Percentiles rank a stretch among this genome's conserved stretches.
phyloP scores from a whole-genome alignment of 1,139 yeast genomes.

The Hanseniaspora uvarum region DNA sequence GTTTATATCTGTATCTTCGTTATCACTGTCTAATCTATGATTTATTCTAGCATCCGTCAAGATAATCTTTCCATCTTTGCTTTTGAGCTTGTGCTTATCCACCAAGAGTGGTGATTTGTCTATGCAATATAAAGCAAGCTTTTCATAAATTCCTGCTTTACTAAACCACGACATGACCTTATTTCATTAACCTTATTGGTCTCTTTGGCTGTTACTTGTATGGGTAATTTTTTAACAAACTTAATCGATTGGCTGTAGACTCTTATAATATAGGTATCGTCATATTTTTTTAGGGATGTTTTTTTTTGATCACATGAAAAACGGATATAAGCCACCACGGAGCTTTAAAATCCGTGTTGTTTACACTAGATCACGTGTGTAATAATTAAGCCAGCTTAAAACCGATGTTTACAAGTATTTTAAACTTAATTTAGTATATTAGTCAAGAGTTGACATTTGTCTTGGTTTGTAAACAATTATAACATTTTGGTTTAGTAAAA shows the following conservation, averaged over 20 bases:
- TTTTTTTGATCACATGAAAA: not conserved
- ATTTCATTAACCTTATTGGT: slow-evolving; percentile 18
- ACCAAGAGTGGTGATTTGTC: slow-evolving; percentile 16
- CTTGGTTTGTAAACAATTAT: not conserved
- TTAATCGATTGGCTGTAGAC: not conserved
- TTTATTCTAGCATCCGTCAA: slow-evolving; percentile 13
- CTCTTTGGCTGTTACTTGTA: no score
- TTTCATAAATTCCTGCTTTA: slow-evolving; percentile 20
- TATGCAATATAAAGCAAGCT: slow-evolving; percentile 14
- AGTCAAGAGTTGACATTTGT: no score
- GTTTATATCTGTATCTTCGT: not conserved
- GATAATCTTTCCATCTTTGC: slow-evolving; percentile 12
- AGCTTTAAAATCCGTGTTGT: not conserved
- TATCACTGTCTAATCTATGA: not conserved
- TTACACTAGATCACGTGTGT: not conserved
- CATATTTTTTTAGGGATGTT: not conserved
- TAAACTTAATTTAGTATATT: no score
- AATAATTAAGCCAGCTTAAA: not conserved
- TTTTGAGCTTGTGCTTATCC: slow-evolving; percentile 12
- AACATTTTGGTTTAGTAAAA: no score
- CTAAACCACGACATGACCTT: slow-evolving; percentile 49
- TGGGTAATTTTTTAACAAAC: not conserved
- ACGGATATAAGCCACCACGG: no score
- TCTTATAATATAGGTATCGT: not conserved
- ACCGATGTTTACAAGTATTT: no score